Evolutionary conservation across 2,329 filamentous ascomycete species (phyloP), one percentile per base, ranked within the genome.

Genomic region (Tolypocladium guangdongense): DNA sequence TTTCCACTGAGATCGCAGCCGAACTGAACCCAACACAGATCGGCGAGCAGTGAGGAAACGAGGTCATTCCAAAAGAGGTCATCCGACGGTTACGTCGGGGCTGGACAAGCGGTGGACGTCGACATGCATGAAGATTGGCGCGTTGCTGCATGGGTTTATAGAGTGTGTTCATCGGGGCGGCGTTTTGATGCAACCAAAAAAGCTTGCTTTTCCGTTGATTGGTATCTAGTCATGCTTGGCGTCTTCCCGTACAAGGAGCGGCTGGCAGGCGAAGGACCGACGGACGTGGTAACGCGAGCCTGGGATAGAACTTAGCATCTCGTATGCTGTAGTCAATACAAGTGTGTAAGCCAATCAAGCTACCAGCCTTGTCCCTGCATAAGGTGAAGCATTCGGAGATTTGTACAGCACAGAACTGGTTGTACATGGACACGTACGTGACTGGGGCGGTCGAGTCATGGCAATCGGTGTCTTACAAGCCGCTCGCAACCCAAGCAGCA

Each of bases 1-100:
- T 82, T 81, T 59, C 78, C 79, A 6, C 71, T 83, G 53, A 73
- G 79, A 54, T 73, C 71, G 57, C 74, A 79, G 54, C 75, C 78
- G 37, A 82, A 83, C 68, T 83, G 65, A 69, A 41, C n/a, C 48
- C 45, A 35, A 38, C 7, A 43, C 11, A 16, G 36, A 30, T 6
- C 20, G 39, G 24, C 33, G 24, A 43, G 53, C 5, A 38, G 30
- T 36, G 33, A 43, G 46, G 37, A 1, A 52, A 52, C 27, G 30
- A 43, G 24, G 18, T 46, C 39, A 52, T 22, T 41, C 43, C 27
- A 20, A 47, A 47, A 33, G 43, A 18, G 27, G 43, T 10, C 43
- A 47, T 20, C 16, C 43, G 27, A 47, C 7, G 27, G 27, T 33
- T 30, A 16, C 43, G 43, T n/a, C 18, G 43, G 27, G 43, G 43